Evolutionary conservation across 805 yeast genomes (phyloP).

Genomic region (Debaryomyces tyrocola): DNA sequence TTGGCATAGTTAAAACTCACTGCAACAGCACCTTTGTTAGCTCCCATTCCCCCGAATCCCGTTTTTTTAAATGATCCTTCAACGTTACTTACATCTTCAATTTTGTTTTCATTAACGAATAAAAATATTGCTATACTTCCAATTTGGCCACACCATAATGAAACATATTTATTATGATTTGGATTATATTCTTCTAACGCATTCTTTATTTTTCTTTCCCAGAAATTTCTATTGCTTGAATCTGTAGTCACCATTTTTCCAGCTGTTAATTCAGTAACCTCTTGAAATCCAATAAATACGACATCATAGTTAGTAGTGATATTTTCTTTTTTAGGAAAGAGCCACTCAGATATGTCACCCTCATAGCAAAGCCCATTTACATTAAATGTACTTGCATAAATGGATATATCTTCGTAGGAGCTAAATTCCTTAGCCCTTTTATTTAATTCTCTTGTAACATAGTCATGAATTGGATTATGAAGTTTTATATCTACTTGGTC

Average conservation of each 20-base stretch:
- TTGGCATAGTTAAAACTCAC: conserved; percentile 65
- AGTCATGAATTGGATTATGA: conserved; percentile 56
- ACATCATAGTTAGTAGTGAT: conserved; percentile 53
- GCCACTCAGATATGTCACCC: conserved; percentile 43
- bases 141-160: conserved; percentile 74
- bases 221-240: conserved; percentile 52
- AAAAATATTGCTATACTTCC: conserved; percentile 81
- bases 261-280: conserved; percentile 73
- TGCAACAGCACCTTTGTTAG: conserved; percentile 78
- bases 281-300: conserved; percentile 84
- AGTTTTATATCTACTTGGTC: conserved; percentile 45
- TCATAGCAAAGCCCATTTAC: conserved; percentile 51
- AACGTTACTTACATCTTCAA: conserved; percentile 55
- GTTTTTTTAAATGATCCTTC: conserved; percentile 82
- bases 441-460: conserved; percentile 42
- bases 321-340: conserved; percentile 40
- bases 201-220: conserved; percentile 64
- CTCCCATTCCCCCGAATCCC: conserved; percentile 90
- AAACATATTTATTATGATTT: conserved; percentile 45
- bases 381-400: conserved; percentile 54
- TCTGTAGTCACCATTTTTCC: conserved; percentile 84
- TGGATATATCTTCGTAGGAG: conserved; percentile 36
- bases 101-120: conserved; percentile 57
- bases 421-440: conserved; percentile 41
- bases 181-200: conserved; percentile 40